Percentiles rank a stretch among this genome's conserved stretches.
These are phyloP conservation scores for Macaranga tanarius DNA, from an alignment of 441 rosid species.

Conservation along the genomic window DNA sequence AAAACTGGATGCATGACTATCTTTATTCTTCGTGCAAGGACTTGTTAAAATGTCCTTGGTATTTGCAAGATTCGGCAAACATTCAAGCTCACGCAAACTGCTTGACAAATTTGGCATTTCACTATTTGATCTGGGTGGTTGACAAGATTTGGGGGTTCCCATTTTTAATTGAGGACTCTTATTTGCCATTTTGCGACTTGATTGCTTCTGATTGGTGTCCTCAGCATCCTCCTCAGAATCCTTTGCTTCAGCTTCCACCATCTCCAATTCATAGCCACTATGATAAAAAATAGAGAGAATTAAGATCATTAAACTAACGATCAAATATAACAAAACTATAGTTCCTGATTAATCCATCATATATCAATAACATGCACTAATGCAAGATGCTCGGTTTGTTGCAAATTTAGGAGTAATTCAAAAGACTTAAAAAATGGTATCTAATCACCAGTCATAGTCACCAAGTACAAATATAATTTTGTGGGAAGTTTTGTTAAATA, in stretches of 20 bases:
- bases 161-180: constrained; percentile 50
- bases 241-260: constrained; percentile 81
- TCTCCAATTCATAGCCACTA: constrained; percentile 84
- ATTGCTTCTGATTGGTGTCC: constrained; percentile 37
- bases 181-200: constrained; percentile 26
- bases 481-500: background rate
- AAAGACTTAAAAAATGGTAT: background rate
- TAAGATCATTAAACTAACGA: background rate
- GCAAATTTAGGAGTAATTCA: background rate
- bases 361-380: background rate
- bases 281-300: constrained; percentile 12
- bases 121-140: constrained; percentile 32
- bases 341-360: background rate
- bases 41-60: constrained; percentile 31
- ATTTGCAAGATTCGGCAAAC: constrained; percentile 26
- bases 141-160: constrained; percentile 32
- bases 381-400: background rate
- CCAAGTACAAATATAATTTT: background rate
- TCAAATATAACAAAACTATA: background rate
- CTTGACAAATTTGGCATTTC: constrained; percentile 27
- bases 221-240: constrained; percentile 88
- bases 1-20: constrained; percentile 34
- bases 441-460: background rate
- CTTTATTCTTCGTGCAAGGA: constrained; percentile 33
- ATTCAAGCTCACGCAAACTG: constrained; percentile 27